phyloP scores from a whole-genome alignment of 257 asterid genomes.

The Scutellaria minor region DNA sequence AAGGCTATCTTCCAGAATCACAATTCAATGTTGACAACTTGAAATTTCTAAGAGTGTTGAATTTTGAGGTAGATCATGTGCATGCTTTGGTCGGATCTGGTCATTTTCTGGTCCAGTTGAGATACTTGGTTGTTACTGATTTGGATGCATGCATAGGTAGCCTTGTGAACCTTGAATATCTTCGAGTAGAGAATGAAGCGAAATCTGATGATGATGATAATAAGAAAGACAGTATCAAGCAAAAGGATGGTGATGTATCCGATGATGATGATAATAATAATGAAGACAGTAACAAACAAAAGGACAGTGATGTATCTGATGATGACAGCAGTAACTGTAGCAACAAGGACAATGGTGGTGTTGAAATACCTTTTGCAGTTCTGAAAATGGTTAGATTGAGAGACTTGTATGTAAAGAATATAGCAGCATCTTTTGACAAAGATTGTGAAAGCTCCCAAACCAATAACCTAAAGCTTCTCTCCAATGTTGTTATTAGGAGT shows the following conservation, averaged over 20 bases:
- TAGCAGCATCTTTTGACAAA: not conserved
- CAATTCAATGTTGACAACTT: constrained; percentile 26
- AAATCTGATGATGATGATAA: no score
- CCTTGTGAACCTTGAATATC: constrained; percentile 26
- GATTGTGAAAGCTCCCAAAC: not conserved
- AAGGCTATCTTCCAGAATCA: constrained; percentile 16
- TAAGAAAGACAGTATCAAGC: no score
- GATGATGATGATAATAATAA: not conserved
- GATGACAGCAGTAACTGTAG: no score
- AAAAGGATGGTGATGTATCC: not conserved
- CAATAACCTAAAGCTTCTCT: constrained; percentile 20
- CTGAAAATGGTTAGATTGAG: constrained; percentile 18
- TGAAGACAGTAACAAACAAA: not conserved
- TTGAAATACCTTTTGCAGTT: not conserved
- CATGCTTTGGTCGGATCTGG: not conserved
- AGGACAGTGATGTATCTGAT: not conserved
- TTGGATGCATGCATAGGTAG: not conserved
- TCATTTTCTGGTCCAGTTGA: not conserved
- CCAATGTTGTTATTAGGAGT: not conserved
- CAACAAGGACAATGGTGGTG: not conserved
- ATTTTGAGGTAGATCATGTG: not conserved
- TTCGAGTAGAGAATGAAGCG: not conserved
- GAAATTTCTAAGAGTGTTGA: constrained; percentile 33
- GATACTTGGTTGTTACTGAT: not conserved
- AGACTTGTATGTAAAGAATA: not conserved